Evolutionary conservation across 768 basidiomycete genomes (phyloP).

Genomic region (Trametes elegans): DNA sequence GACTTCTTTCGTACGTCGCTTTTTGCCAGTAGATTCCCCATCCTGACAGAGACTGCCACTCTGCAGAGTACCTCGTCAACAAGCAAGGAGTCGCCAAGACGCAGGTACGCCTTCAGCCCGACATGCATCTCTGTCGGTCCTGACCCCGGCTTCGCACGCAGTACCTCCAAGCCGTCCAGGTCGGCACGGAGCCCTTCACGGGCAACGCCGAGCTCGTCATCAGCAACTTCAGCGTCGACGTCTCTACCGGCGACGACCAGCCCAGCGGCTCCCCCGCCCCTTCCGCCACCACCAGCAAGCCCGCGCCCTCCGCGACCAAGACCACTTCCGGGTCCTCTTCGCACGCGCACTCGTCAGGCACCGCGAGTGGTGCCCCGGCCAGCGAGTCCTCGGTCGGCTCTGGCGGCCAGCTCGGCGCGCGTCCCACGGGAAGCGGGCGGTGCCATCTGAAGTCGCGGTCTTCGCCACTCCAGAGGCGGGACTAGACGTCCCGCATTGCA

Average conservation of each 20-base stretch:
- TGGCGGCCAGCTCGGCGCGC: too few species aligned
- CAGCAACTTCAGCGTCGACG: slow-evolving; percentile 39
- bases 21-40: background rate
- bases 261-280: background rate
- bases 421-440: too few species aligned
- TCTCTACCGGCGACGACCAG: slow-evolving; percentile 19
- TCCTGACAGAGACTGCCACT: background rate
- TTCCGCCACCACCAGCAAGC: background rate
- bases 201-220: slow-evolving; percentile 48
- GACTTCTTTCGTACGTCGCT: slow-evolving; percentile 49
- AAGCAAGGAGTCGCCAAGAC: slow-evolving; percentile 46
- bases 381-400: too few species aligned
- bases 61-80: slow-evolving; percentile 43
- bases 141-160: slow-evolving; percentile 17
- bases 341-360: background rate
- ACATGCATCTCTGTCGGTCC: background rate
- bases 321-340: background rate
- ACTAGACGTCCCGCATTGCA: too few species aligned
- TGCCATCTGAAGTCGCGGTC: too few species aligned
- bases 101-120: slow-evolving; percentile 33
- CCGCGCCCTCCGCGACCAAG: background rate
- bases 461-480: too few species aligned
- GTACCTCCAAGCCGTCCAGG: slow-evolving; percentile 53
- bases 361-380: too few species aligned
- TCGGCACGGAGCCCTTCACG: slow-evolving; percentile 54